Base-by-base conservation (phyloP, 2,329 filamentous ascomycete genomes). In the Fulvia fulva region DNA sequence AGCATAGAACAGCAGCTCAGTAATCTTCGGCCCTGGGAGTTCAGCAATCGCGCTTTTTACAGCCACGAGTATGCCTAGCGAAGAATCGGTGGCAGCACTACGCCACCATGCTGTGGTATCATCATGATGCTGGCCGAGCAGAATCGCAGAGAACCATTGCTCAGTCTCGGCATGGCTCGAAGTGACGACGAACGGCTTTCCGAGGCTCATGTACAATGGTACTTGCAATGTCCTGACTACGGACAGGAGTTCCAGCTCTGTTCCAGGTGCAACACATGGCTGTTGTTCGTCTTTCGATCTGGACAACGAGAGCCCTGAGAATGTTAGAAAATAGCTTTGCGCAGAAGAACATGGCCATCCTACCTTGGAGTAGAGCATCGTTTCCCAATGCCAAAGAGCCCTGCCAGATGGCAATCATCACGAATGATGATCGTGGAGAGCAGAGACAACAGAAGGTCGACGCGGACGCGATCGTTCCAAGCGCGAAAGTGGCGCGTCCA, bases 1-100 rank as follows among this genome's bases (percentile, higher is more conserved):
- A 6, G 75, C 77, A 56, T 78, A 80, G 60, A 81, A 75, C 4
- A 81, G 68, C 0, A 81, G 63, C 51, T 81, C 77, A 0, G 77
- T 79, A 2, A 75, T 61, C 19, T 62, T 62, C 12, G 56, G 57
- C 19, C 1, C 21, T 11, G 28, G 2, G 22, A 26, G 19, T 7
- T 7, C n/a, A 16, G 6, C 41, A 6, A 4, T 55, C 11, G 37
- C 14, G 22, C 37, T 9, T 21, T 60, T 44, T 9, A 65, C 57
- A 21, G 57, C 58, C 23, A 61, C 51, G 4, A 67, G 57, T 3
- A 67, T 53, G 6, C 59, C 63, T 3, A 67, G 47, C 23, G 60
- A 59, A 7, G 65, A 65, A 26, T 67, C 60, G 32, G 58, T 54
- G 41, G 41, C 32, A 45, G 61, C 63, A 53, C 26, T 55, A 16